These are phyloP conservation scores for Scheffersomyces lignicola DNA, from an alignment of 1,139 yeast species.

Conservation along the genomic window DNA sequence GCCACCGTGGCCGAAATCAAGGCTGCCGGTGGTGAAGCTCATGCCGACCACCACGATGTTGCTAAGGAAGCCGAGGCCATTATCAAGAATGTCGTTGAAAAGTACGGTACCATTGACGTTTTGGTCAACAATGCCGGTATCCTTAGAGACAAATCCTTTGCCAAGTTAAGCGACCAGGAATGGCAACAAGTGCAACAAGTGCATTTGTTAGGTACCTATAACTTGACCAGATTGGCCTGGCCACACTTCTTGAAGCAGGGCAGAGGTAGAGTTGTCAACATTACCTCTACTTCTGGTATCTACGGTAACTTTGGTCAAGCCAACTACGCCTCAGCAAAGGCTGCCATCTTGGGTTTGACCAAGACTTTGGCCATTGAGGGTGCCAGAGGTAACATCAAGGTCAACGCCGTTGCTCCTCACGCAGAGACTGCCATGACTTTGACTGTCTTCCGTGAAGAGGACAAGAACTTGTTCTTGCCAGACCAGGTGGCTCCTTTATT, in stretches of 20 bases:
- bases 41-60: conserved; percentile 79
- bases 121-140: conserved; percentile 94
- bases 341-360: conserved; percentile 83
- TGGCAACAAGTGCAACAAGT: conserved; percentile 84
- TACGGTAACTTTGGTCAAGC: conserved; percentile 98
- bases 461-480: conserved; percentile 81
- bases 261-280: conserved; percentile 81
- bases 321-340: conserved; percentile 91
- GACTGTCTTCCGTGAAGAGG: conserved; percentile 76
- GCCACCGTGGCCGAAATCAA: conserved; percentile 78
- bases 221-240: conserved; percentile 90
- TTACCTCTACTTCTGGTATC: conserved; percentile 93
- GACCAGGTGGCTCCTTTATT: conserved; percentile 89
- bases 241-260: conserved; percentile 79
- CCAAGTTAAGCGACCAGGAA: conserved; percentile 78
- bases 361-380: conserved; percentile 92
- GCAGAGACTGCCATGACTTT: conserved; percentile 98
- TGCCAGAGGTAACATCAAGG: conserved; percentile 70
- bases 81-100: conserved; percentile 72
- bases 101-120: conserved; percentile 83
- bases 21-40: conserved; percentile 77
- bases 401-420: conserved; percentile 90
- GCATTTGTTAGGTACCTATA: conserved; percentile 80
- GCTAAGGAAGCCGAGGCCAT: conserved; percentile 76
- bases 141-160: conserved; percentile 84